phyloP scores from a whole-genome alignment of 2,329 filamentous ascomycete species.

The Penicillium sp. region DNA sequence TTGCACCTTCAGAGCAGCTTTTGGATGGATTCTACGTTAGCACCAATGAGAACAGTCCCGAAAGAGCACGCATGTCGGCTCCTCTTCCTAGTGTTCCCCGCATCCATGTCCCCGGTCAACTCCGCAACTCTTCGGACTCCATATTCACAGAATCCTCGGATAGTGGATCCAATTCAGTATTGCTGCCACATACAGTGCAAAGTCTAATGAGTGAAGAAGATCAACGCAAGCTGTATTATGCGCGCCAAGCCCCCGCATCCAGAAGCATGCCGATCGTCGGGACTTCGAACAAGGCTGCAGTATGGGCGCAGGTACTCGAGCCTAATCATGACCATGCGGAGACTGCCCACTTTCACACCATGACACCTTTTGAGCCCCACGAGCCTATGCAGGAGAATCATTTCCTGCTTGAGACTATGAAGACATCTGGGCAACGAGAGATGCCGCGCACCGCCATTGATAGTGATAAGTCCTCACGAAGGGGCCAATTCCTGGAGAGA shows the following conservation, averaged over 20 bases:
- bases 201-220: slow-evolving; percentile 81
- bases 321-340: neutral
- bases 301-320: neutral
- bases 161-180: slow-evolving; percentile 64
- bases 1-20: slow-evolving; percentile 71
- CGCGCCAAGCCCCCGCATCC: slow-evolving; percentile 54
- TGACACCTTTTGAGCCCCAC: neutral
- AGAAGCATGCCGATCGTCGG: slow-evolving; percentile 3
- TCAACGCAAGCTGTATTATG: slow-evolving; percentile 71
- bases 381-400: neutral
- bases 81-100: slow-evolving; percentile 52
- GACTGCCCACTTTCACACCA: neutral
- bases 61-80: slow-evolving; percentile 54
- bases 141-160: slow-evolving; percentile 56
- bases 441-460: neutral
- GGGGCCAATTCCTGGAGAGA: neutral
- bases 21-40: slow-evolving; percentile 72
- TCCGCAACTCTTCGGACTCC: slow-evolving; percentile 66
- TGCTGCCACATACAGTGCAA: slow-evolving; percentile 70
- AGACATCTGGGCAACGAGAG: neutral
- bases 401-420: neutral
- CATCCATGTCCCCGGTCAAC: slow-evolving; percentile 57
- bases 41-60: slow-evolving; percentile 68
- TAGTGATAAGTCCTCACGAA: neutral
- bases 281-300: neutral